Percentiles rank a stretch among this genome's conserved stretches.
Evolutionary conservation across 2,329 filamentous ascomycete genomes (phyloP).

Genomic region (Cladosporium sp.): DNA sequence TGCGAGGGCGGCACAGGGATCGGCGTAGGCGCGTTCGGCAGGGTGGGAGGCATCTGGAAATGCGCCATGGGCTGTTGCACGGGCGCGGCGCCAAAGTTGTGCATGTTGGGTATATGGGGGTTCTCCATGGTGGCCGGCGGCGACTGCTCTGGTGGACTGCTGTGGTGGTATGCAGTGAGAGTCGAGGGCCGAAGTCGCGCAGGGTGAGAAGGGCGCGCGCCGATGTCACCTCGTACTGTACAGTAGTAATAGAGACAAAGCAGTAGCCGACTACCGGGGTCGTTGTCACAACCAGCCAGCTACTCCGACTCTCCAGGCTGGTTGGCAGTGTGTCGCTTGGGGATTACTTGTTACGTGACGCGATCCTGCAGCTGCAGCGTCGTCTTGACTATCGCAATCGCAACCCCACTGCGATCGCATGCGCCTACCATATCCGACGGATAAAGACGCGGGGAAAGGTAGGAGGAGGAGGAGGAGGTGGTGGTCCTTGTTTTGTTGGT

Average conservation of each 20-base stretch:
- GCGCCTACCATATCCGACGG: slow-evolving; percentile 12
- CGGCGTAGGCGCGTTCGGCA: slow-evolving; percentile 19
- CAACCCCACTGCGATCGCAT: slow-evolving; percentile 12
- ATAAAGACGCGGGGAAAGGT: not conserved
- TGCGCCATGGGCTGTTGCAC: slow-evolving; percentile 20
- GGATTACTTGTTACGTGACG: slow-evolving; percentile 14
- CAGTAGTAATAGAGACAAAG: not conserved
- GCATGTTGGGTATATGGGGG: slow-evolving; percentile 20
- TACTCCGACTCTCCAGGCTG: not conserved
- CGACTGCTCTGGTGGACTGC: not conserved
- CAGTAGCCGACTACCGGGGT: slow-evolving; percentile 16
- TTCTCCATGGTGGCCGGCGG: slow-evolving; percentile 19
- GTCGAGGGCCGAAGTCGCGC: slow-evolving; percentile 13
- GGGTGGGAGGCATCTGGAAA: slow-evolving; percentile 26
- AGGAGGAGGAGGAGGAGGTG: not conserved
- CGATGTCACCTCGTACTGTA: not conserved
- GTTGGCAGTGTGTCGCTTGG: not conserved
- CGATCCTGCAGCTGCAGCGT: slow-evolving; percentile 7
- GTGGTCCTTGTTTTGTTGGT: not conserved
- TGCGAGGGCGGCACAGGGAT: slow-evolving; percentile 12
- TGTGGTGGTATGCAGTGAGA: not conserved
- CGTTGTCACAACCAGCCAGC: not conserved
- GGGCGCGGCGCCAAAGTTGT: slow-evolving; percentile 18
- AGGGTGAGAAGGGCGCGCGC: slow-evolving; percentile 12
- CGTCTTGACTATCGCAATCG: slow-evolving; percentile 17